Evolutionary conservation across 1,284 basidiomycete genomes (phyloP).

Genomic region (Pisolithus thermaeus): DNA sequence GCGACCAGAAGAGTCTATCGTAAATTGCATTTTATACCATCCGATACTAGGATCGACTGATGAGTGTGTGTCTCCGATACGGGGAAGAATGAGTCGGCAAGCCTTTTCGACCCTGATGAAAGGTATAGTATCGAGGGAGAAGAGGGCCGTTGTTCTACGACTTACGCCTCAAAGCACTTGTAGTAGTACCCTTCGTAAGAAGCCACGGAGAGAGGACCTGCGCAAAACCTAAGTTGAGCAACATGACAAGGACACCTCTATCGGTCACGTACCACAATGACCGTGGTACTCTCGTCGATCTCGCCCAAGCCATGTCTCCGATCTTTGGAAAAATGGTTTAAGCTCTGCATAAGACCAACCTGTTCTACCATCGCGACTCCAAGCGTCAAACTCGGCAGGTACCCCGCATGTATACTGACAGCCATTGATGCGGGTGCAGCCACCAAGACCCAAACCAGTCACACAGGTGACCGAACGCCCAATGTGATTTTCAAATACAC

Average conservation of each 20-base stretch:
- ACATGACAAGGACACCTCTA: too few relatives aligned
- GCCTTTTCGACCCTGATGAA: too few relatives aligned
- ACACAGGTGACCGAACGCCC: conserved; percentile 11
- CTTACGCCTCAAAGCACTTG: too few relatives aligned
- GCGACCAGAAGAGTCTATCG: conserved; percentile 16
- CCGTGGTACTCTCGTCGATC: background rate
- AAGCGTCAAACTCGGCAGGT: conserved; percentile 36
- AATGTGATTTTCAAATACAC: background rate
- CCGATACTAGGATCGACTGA: conserved; percentile 19
- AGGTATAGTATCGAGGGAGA: too few relatives aligned
- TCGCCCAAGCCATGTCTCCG: conserved; percentile 17
- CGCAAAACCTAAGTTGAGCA: too few relatives aligned
- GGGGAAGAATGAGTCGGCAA: too few relatives aligned
- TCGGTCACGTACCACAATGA: conserved; percentile 1
- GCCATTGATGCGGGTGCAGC: conserved; percentile 39
- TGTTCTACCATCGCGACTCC: conserved; percentile 29
- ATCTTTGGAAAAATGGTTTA: conserved; percentile 33
- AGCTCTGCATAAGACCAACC: conserved; percentile 36
- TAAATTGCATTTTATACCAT: conserved; percentile 18
- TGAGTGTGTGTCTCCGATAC: conserved; percentile 23
- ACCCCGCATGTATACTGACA: conserved; percentile 33
- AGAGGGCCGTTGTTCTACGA: too few relatives aligned
- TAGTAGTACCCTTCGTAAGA: too few relatives aligned
- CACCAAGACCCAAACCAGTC: conserved; percentile 38
- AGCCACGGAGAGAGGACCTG: too few relatives aligned